phyloP scores from a whole-genome alignment of 2,329 filamentous ascomycete species.

The Sclerotinia borealis region DNA sequence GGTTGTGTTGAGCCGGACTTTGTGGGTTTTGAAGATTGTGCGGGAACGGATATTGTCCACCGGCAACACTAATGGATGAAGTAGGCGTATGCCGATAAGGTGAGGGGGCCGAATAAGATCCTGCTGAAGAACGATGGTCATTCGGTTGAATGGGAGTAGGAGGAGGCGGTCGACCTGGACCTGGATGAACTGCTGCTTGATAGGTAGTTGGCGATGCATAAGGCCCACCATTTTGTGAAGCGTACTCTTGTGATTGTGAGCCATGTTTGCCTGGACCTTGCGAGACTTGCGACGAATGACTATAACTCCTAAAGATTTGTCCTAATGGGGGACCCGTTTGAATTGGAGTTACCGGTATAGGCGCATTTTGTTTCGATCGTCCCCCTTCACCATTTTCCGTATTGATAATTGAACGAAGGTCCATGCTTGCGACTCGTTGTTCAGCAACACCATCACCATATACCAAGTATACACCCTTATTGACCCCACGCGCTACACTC shows the following conservation, averaged over 20 bases:
- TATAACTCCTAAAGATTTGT: conserved; percentile 31
- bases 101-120: conserved; percentile 33
- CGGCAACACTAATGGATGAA: conserved; percentile 22
- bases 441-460: conserved; percentile 21
- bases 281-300: conserved; percentile 27
- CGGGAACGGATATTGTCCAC: conserved; percentile 31
- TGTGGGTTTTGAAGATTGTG: conserved; percentile 28
- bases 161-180: conserved; percentile 30
- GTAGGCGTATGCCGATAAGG: conserved; percentile 31
- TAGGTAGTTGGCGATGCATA: conserved; percentile 32
- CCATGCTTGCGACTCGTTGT: conserved; percentile 37
- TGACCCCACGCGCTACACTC: conserved; percentile 20
- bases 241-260: conserved; percentile 30
- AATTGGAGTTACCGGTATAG: conserved; percentile 30
- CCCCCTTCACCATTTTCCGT: conserved; percentile 31
- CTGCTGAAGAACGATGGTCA: conserved; percentile 39
- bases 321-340: conserved; percentile 24
- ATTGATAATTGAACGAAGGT: conserved; percentile 48
- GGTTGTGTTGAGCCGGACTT: conserved; percentile 31
- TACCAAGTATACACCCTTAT: conserved; percentile 16
- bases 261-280: conserved; percentile 28
- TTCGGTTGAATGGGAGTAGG: conserved; percentile 39
- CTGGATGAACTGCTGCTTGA: conserved; percentile 26
- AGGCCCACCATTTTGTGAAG: conserved; percentile 22
- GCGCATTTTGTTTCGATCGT: conserved; percentile 25